phyloP scores from a whole-genome alignment of 768 basidiomycete genomes.

The Podaxis sp. region DNA sequence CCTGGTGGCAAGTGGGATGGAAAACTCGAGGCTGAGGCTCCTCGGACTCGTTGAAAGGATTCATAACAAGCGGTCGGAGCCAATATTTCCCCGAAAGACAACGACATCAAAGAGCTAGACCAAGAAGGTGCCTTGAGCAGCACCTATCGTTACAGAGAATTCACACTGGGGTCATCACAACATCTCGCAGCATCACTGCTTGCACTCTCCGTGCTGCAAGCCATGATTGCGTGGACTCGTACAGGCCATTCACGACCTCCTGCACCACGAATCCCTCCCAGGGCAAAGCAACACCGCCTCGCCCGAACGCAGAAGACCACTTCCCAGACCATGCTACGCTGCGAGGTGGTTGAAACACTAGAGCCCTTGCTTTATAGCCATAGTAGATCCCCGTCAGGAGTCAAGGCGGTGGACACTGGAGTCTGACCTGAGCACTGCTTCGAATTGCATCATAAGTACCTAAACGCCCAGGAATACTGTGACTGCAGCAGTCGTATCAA shows the following conservation, averaged over 20 bases:
- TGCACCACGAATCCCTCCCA: not conserved
- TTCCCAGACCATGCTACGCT: not conserved
- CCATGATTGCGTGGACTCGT: not conserved
- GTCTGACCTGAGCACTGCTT: not conserved
- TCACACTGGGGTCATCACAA: not conserved
- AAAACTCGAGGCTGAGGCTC: slow-evolving; percentile 11
- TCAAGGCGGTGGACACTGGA: not conserved
- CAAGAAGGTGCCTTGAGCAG: not conserved
- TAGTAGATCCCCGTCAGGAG: not conserved
- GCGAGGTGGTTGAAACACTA: not conserved
- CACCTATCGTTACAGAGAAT: not conserved
- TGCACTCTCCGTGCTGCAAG: not conserved
- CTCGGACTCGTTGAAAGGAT: not conserved
- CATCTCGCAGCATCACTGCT: not conserved
- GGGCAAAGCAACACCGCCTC: not conserved
- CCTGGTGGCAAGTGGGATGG: not conserved
- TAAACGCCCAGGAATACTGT: slow-evolving; percentile 1
- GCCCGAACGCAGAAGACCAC: not conserved
- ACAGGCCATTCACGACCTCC: not conserved
- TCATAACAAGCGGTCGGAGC: not conserved
- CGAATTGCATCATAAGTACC: slow-evolving; percentile 6
- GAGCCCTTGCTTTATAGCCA: not conserved
- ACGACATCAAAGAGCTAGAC: slow-evolving; percentile 1
- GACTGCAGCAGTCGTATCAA: not conserved
- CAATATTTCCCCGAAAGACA: not conserved